Conservation (phyloP, 306 rosid genomes). For the Cucurbita maxima region DNA sequence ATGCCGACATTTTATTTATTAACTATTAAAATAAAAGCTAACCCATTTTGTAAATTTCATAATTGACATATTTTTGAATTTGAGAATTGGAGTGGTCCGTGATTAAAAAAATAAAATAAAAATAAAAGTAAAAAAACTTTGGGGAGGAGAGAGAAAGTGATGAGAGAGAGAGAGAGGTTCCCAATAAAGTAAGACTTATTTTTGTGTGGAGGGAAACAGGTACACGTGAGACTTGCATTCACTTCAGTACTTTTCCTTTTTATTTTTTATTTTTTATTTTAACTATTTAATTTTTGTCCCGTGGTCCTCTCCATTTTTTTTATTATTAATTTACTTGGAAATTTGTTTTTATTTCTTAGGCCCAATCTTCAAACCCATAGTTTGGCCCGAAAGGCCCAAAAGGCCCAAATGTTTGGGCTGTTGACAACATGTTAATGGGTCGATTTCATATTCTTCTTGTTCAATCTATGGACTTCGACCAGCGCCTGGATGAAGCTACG, state of each 20-base stretch:
- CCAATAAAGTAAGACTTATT: background rate
- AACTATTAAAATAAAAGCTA: no score
- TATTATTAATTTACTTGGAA: no score
- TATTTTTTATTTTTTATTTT: background rate
- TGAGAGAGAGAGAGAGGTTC: background rate
- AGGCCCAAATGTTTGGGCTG: no score
- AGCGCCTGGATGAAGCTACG: background rate
- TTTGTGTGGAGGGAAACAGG: background rate
- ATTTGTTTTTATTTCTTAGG: no score
- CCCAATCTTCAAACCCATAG: background rate
- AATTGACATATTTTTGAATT: no score
- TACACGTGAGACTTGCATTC: slow-evolving; percentile 3
- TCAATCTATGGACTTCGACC: background rate
- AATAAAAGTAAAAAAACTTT: background rate
- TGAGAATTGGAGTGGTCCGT: background rate
- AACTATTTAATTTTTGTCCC: background rate
- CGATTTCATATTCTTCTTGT: background rate
- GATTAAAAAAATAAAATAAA: background rate
- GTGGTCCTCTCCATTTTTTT: background rate
- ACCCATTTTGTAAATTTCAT: background rate
- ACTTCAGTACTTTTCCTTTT: background rate
- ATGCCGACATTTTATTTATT: background rate
- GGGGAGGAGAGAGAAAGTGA: background rate
- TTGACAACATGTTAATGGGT: no score
- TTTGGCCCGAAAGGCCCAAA: background rate